phyloP scores from a whole-genome alignment of 139 green algal genomes.

The Asterochloris sp. region DNA sequence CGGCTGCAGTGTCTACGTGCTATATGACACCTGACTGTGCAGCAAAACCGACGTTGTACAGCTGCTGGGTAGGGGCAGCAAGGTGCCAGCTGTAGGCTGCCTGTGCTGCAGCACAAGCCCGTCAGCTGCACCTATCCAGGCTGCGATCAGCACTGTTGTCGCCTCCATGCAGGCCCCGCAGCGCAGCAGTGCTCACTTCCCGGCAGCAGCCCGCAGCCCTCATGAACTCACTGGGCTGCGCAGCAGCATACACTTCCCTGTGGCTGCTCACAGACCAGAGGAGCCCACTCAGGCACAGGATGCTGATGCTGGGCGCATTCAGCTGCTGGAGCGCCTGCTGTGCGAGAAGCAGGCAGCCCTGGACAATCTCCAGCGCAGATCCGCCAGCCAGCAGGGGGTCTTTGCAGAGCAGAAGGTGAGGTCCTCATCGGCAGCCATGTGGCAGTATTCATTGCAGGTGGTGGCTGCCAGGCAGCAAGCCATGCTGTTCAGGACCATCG shows the following conservation, averaged over 20 bases:
- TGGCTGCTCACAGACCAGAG: not conserved
- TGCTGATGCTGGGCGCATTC: not conserved
- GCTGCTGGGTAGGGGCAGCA: not conserved
- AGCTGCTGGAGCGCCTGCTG: not conserved
- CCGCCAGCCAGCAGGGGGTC: no score
- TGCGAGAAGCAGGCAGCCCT: not conserved
- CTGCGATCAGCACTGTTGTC: not conserved
- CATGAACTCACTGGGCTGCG: not conserved
- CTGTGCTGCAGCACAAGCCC: not conserved
- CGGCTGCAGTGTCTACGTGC: no score
- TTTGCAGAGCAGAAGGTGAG: no score
- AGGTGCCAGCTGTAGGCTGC: not conserved
- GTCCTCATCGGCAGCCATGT: no score
- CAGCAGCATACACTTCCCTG: constrained; percentile 2
- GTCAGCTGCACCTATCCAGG: not conserved
- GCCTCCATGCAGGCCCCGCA: no score
- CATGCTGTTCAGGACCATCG: no score
- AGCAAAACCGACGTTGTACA: no score
- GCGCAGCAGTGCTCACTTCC: not conserved
- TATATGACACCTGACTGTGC: no score
- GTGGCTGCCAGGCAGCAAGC: no score
- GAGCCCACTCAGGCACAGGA: not conserved
- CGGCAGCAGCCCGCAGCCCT: not conserved
- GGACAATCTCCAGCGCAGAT: not conserved
- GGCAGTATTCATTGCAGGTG: no score